Evolutionary conservation across 306 rosid species (phyloP).

Genomic region (Dryas alaskensis): DNA sequence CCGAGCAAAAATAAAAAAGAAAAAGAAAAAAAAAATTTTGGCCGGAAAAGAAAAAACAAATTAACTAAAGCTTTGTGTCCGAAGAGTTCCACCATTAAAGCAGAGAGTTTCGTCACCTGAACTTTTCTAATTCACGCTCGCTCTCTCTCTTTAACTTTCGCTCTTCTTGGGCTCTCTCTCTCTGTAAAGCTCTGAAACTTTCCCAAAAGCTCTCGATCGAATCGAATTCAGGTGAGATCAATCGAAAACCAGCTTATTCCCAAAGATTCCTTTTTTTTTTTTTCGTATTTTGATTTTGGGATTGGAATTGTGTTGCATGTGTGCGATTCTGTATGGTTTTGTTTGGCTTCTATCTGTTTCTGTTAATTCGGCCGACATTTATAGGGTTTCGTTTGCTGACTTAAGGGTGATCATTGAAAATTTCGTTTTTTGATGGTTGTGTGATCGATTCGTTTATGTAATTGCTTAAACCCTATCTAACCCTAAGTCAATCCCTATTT

Average conservation of each 20-base stretch:
- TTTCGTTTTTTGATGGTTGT: not conserved
- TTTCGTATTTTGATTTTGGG: not conserved
- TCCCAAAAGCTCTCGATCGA: constrained; percentile 20
- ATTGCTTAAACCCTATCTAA: constrained; percentile 17
- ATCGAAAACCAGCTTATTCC: not conserved
- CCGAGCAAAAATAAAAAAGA: not conserved
- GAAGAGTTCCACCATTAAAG: constrained; percentile 10
- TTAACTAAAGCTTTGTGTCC: not conserved
- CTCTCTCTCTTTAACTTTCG: not conserved
- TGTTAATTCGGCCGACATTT: constrained; percentile 6
- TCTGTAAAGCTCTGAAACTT: not conserved
- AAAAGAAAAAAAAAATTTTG: too few relatives aligned
- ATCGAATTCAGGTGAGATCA: constrained; percentile 27
- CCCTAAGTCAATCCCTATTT: constrained; percentile 7
- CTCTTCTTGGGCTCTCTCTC: not conserved
- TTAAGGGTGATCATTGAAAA: constrained; percentile 16
- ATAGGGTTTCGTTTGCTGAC: constrained; percentile 25
- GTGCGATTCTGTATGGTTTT: not conserved
- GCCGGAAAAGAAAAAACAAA: not conserved
- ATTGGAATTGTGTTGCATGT: constrained; percentile 5
- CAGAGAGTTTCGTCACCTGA: not conserved
- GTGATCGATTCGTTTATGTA: not conserved
- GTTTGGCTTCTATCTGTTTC: not conserved
- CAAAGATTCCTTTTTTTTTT: not conserved
- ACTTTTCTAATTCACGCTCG: not conserved